Evolutionary conservation across 306 rosid species (phyloP), one percentile per base, ranked within the genome.

Genomic region (Cyamopsis tetragonoloba): DNA sequence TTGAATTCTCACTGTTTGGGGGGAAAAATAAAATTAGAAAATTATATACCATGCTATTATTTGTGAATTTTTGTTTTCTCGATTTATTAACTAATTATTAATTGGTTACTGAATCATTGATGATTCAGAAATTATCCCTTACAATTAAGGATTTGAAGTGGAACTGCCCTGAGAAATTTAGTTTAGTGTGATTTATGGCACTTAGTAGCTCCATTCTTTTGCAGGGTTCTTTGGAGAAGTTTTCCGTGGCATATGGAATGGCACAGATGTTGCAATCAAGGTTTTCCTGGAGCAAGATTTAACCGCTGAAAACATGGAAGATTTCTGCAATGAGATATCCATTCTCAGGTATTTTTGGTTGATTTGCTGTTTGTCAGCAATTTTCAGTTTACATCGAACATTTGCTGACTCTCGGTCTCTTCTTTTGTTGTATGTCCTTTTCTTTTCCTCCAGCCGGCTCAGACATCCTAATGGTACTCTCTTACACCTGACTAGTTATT

Each of bases 211-310:
- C 39, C 64, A 42, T 70, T 47, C 23, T 56, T 76, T 67, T 72
- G 41, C 74, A 93, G 99, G 99, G 42, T 93, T 88, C 83, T 93
- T 93, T 54, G 99, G 97, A 64, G 99, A 93, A 79, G 99, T 93
- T 65, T 93, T 93, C 70, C 96, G 95, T 48, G 96, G 99, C 53
- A 71, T 75, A 15, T 93, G 99, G 99, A 93, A 93, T 66, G 99
- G 99, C 59, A 93, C 96, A 55, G 97, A 89, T 71, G 99, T 93
- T 38, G 99, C 99, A 35, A 79, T 93, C 78, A 93, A 93, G 84
- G 95, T 93, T 77, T 93, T 93, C 79, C 80, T 93, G 14, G 99
- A 89, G 82, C 97, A 93, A 79, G 97, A 90, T 83, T 82, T 93
- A 68, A 93, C 97, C 50, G 82, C 85, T 61, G 97, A 93, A 77